phyloP scores from a whole-genome alignment of 164 flowering plant species.

The Umbellularia californica region DNA sequence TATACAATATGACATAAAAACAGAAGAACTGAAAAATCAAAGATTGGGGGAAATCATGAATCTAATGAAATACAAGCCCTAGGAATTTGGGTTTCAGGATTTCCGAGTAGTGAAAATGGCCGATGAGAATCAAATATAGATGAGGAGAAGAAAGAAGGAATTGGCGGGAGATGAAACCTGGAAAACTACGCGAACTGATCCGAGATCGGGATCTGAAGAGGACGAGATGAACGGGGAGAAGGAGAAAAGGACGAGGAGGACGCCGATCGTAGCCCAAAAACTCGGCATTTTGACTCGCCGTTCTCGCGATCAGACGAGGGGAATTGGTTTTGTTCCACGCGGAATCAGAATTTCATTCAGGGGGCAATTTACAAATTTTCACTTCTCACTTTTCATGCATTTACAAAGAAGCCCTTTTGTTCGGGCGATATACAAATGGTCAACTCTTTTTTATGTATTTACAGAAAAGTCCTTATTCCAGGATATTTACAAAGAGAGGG shows the following conservation, averaged over 20 bases:
- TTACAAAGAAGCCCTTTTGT: too few relatives aligned
- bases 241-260: constrained; percentile 11
- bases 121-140: neutral
- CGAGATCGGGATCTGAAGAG: constrained; percentile 41
- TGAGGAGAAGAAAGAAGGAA: neutral
- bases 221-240: constrained; percentile 4
- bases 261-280: constrained; percentile 12
- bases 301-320: neutral
- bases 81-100: neutral
- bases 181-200: constrained; percentile 75
- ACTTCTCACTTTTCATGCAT: too few relatives aligned
- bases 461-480: too few relatives aligned
- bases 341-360: too few relatives aligned
- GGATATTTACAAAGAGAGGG: too few relatives aligned
- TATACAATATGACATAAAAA: neutral
- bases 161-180: constrained; percentile 38
- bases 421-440: too few relatives aligned
- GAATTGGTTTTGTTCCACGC: too few relatives aligned
- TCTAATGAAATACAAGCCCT: neutral
- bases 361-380: too few relatives aligned
- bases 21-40: too few relatives aligned
- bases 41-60: neutral
- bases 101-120: neutral
- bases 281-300: neutral
- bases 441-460: too few relatives aligned